These are phyloP conservation scores for Penicillium flavigenum DNA, from an alignment of 495 filamentous ascomycete species.

Conservation along the genomic window DNA sequence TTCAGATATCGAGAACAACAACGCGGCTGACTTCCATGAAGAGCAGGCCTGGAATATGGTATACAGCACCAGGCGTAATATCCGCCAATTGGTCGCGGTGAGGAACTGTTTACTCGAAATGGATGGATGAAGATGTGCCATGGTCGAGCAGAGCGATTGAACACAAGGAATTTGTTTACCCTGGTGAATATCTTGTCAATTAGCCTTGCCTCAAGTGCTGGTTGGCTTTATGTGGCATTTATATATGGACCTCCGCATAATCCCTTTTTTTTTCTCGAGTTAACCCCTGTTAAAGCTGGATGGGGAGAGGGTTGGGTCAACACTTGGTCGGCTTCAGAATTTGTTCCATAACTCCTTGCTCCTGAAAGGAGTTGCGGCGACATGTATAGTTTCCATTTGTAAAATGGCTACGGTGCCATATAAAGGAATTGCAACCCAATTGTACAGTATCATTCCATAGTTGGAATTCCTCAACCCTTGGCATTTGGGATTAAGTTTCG, in stretches of 20 bases:
- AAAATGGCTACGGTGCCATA: background rate
- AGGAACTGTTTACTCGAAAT: slow-evolving; percentile 29
- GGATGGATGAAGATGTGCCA: slow-evolving; percentile 18
- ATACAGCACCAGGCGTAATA: slow-evolving; percentile 32
- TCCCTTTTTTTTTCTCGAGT: background rate
- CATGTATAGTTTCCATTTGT: background rate
- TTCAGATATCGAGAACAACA: slow-evolving; percentile 29
- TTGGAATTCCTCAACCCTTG: slow-evolving; percentile 6
- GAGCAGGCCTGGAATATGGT: slow-evolving; percentile 27
- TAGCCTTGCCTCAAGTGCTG: background rate
- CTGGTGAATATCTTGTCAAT: slow-evolving; percentile 24
- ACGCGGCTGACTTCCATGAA: slow-evolving; percentile 16
- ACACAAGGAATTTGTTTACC: slow-evolving; percentile 26
- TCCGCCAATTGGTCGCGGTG: slow-evolving; percentile 27
- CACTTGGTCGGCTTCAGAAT: too few relatives aligned
- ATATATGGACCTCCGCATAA: background rate
- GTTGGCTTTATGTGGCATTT: background rate
- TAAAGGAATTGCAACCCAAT: background rate
- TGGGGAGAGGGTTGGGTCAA: background rate
- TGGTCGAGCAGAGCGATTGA: slow-evolving; percentile 28
- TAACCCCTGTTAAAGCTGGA: background rate
- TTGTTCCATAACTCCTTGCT: slow-evolving; percentile 1
- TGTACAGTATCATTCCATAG: slow-evolving; percentile 6
- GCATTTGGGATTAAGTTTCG: background rate
- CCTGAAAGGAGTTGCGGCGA: background rate